Base-by-base conservation (phyloP, 257 asterid species). In the Paulownia fortunei region DNA sequence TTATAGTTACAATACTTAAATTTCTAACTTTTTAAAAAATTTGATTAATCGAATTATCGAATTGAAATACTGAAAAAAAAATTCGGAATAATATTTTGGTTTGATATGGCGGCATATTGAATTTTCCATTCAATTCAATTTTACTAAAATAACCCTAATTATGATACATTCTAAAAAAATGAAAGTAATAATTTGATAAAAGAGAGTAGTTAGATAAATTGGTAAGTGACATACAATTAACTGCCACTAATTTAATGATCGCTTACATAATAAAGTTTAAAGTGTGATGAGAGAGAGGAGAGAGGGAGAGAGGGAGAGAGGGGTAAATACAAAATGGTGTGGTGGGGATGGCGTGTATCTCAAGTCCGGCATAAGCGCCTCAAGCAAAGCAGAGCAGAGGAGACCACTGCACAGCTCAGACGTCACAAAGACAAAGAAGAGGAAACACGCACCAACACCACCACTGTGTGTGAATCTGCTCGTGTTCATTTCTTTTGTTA, bases 291-390 rank as follows among this genome's bases (percentile, higher is more conserved):
- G 46, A 39, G 46, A 39, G 46, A 39, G 46, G 46, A 39, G 46
- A 9, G 15, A 5, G 65, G 10, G 39, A 26, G 60, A 66, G 69
- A 67, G 16, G 68, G 69, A 58, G 66, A 59, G 60, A 32, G 18
- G 49, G 12, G 64, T 21, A 68, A 24, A 65, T 34, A 54, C 19
- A 70, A 68, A 46, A 64, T 37, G 16, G 76, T 75, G 77, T 19
- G 75, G 82, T 66, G 73, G 83, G 79, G 90, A 58, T 87, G 87
- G 89, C 92, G 94, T 89, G 92, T 87, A 82, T 88, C 90, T 84
- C 88, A 82, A 87, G 85, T 87, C 88, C 97, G 89, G 83, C 88
- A 82, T 81, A 82, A 87, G 89, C 92, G 92, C 82, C 90, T 78
- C 88, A 78, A 72, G 81, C 88, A 59, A 56, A 80, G 81, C 78